Evolutionary conservation across 2,329 filamentous ascomycete species (phyloP).

Genomic region (Clonostachys solani): DNA sequence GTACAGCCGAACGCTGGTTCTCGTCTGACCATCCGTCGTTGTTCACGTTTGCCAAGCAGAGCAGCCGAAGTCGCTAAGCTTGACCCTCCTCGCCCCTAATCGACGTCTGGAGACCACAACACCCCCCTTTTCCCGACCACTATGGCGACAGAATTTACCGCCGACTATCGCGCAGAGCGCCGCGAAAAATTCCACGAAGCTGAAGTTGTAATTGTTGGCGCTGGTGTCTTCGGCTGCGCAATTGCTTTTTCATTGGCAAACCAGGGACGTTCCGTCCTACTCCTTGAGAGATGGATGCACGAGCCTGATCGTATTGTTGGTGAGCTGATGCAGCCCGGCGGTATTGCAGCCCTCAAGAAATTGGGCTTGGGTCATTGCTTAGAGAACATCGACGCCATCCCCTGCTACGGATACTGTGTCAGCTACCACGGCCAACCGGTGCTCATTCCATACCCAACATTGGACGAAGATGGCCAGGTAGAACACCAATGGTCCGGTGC

Average conservation of each 20-base stretch:
- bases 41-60: too few relatives aligned
- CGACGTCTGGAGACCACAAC: too few relatives aligned
- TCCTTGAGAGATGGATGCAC: conserved; percentile 85
- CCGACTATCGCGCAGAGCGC: conserved; percentile 30
- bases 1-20: too few relatives aligned
- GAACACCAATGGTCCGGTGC: conserved; percentile 26
- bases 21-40: too few relatives aligned
- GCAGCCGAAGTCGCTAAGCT: too few relatives aligned
- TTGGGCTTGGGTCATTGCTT: conserved; percentile 79
- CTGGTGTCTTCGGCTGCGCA: conserved; percentile 85
- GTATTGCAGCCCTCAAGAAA: conserved; percentile 73
- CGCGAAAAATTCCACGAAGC: conserved; percentile 56
- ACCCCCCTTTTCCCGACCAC: too few relatives aligned
- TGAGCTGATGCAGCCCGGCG: conserved; percentile 90
- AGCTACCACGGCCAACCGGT: conserved; percentile 74
- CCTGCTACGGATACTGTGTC: conserved; percentile 82
- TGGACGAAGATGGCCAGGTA: conserved; percentile 42
- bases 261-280: conserved; percentile 85
- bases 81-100: too few relatives aligned
- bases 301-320: conserved; percentile 96
- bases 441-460: conserved; percentile 72
- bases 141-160: too few relatives aligned
- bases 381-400: conserved; percentile 82
- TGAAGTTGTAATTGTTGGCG: conserved; percentile 89
- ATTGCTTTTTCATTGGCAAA: conserved; percentile 79